Evolutionary conservation across 2,329 filamentous ascomycete species (phyloP).

Genomic region (Colletotrichum salicis): DNA sequence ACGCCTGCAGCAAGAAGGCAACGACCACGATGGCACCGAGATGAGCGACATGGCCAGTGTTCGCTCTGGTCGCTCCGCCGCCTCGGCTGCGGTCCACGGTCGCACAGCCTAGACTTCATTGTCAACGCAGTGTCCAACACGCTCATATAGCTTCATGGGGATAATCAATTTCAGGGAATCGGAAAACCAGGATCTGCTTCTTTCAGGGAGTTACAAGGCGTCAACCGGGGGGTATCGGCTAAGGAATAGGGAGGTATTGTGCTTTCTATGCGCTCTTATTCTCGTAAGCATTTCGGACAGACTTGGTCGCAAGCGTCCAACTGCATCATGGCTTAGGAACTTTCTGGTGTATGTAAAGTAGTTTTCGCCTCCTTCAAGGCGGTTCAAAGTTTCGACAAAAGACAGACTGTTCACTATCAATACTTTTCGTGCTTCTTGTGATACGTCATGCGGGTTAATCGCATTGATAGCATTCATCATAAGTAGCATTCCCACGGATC

Average conservation of each 20-base stretch:
- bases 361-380: not conserved
- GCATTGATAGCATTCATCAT: not conserved
- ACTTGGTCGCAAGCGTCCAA: conserved; percentile 2
- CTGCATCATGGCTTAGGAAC: conserved; percentile 9
- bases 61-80: conserved; percentile 1
- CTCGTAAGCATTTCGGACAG: conserved; percentile 4
- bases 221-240: conserved; percentile 4
- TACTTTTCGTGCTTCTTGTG: not conserved
- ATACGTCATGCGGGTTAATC: not conserved
- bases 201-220: conserved; percentile 13
- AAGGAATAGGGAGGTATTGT: not conserved
- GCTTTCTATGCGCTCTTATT: conserved; percentile 12
- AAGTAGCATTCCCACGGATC: not conserved
- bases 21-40: conserved; percentile 23
- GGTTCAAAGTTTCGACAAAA: not conserved
- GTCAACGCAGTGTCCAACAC: not conserved
- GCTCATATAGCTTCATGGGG: not conserved
- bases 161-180: conserved; percentile 9
- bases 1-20: conserved; percentile 1
- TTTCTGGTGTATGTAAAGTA: conserved; percentile 12
- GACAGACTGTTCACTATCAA: not conserved
- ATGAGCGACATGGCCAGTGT: conserved; percentile 31
- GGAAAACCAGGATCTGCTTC: conserved; percentile 11
- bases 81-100: not conserved
- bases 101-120: not conserved